Percentiles rank a stretch among this genome's conserved stretches.
These are phyloP conservation scores for Suillus cothurnatus DNA, from an alignment of 768 basidiomycete genomes.

Conservation along the genomic window DNA sequence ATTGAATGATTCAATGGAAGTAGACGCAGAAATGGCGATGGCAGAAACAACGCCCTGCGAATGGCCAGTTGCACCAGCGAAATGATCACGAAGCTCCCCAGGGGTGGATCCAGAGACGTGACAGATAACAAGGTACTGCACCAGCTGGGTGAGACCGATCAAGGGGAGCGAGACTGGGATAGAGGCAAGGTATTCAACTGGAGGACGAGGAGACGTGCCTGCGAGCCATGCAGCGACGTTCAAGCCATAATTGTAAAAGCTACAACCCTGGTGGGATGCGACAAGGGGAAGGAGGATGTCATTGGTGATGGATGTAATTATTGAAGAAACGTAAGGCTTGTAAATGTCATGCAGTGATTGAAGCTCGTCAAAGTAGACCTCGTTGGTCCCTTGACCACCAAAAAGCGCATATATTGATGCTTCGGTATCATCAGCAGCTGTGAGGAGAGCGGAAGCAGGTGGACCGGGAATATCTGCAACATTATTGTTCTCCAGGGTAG, in stretches of 20 bases:
- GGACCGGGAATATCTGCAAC: constrained; percentile 57
- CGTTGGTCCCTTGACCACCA: constrained; percentile 97
- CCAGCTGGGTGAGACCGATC: constrained; percentile 94
- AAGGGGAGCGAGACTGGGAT: constrained; percentile 94
- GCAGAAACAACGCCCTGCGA: constrained; percentile 97
- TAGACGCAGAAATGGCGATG: constrained; percentile 82
- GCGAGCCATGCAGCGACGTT: constrained; percentile 85
- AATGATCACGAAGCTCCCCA: constrained; percentile 71
- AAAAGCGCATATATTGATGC: constrained; percentile 90
- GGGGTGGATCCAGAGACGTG: constrained; percentile 76
- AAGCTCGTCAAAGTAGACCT: constrained; percentile 97
- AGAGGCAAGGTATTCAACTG: constrained; percentile 85
- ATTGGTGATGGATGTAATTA: constrained; percentile 63
- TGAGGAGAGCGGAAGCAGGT: constrained; percentile 69
- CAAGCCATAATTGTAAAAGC: constrained; percentile 80
- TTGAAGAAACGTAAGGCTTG: constrained; percentile 77
- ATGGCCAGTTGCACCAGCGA: constrained; percentile 93
- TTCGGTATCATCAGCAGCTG: constrained; percentile 59
- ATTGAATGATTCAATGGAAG: constrained; percentile 71
- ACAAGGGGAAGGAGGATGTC: constrained; percentile 75
- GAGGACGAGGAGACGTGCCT: constrained; percentile 67
- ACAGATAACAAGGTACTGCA: constrained; percentile 86
- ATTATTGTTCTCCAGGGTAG: constrained; percentile 61
- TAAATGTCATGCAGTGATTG: constrained; percentile 91
- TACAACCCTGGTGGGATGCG: constrained; percentile 51